Conservation (phyloP, 441 rosid species). For the Mallotus japonicus region DNA sequence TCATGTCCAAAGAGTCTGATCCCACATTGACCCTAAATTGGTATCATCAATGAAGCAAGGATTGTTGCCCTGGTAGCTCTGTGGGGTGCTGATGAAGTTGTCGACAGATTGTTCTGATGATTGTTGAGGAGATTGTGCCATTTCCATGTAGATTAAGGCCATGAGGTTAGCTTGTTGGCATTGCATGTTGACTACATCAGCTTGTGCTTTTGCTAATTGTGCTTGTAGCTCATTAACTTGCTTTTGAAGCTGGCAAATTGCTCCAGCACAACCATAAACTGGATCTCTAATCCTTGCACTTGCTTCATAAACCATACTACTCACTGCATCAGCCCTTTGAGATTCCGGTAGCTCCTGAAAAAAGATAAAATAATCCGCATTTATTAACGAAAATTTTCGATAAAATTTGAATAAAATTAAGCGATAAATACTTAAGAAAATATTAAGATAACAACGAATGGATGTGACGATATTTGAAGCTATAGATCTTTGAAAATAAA, state of each 20-base stretch:
- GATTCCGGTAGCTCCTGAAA: slow-evolving; percentile 61
- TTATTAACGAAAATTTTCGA: too few species aligned
- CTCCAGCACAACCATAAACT: slow-evolving; percentile 64
- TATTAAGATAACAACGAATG: neutral
- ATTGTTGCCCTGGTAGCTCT: slow-evolving; percentile 35
- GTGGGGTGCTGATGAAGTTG: slow-evolving; percentile 42
- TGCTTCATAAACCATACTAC: slow-evolving; percentile 74
- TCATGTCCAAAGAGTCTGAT: slow-evolving; percentile 65
- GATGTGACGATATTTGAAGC: neutral
- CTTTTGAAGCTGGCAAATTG: slow-evolving; percentile 53
- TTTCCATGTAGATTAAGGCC: slow-evolving; percentile 50
- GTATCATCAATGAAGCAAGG: slow-evolving; percentile 54
- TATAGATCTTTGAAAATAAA: slow-evolving; percentile 6
- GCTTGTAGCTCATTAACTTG: slow-evolving; percentile 63
- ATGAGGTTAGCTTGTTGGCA: slow-evolving; percentile 50
- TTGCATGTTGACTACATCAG: slow-evolving; percentile 52
- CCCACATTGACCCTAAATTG: slow-evolving; percentile 53
- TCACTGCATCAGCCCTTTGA: slow-evolving; percentile 66
- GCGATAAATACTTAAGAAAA: neutral
- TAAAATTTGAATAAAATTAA: too few species aligned
- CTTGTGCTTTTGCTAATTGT: slow-evolving; percentile 59
- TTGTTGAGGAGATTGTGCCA: slow-evolving; percentile 37
- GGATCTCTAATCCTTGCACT: slow-evolving; percentile 61
- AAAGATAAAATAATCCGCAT: too few species aligned
- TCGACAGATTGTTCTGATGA: slow-evolving; percentile 38